Conservation (phyloP, 345 rosid species). For the Brassica cretica region DNA sequence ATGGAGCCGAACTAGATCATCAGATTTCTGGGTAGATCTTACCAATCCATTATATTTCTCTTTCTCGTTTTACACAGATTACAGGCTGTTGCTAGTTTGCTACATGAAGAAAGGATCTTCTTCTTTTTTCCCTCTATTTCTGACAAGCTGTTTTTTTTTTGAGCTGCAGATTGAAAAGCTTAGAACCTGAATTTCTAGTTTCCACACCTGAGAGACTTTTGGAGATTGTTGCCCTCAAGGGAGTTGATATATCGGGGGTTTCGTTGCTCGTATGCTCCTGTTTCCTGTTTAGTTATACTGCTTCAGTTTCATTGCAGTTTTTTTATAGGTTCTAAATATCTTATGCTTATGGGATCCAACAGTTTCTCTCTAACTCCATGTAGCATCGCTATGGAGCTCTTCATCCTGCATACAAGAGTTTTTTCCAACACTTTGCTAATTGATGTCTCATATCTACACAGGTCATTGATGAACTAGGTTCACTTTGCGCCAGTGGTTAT, state of each 20-base stretch:
- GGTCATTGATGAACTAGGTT: slow-evolving; percentile 70
- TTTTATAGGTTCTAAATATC: neutral
- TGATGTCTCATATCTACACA: slow-evolving; percentile 34
- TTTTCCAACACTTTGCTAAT: slow-evolving; percentile 11
- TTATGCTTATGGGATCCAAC: neutral
- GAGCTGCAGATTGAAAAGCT: slow-evolving; percentile 59
- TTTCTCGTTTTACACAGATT: neutral
- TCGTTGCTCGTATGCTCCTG: slow-evolving; percentile 66
- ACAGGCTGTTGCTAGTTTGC: slow-evolving; percentile 1
- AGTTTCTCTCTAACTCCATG: neutral
- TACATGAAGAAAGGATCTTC: neutral
- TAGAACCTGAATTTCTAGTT: slow-evolving; percentile 90
- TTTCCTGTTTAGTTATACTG: neutral
- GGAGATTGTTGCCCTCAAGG: slow-evolving; percentile 73
- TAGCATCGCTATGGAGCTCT: neutral
- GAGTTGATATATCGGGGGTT: slow-evolving; percentile 66
- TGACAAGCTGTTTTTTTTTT: slow-evolving; percentile 25
- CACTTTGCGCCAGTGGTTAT: slow-evolving; percentile 43
- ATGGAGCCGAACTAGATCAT: slow-evolving; percentile 69
- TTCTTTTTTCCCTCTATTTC: neutral
- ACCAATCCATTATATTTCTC: neutral
- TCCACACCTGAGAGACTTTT: slow-evolving; percentile 87
- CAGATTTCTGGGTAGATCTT: slow-evolving; percentile 73
- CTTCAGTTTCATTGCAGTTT: neutral
- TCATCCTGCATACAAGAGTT: neutral